Percentiles rank a stretch among this genome's conserved stretches.
These are phyloP conservation scores for Saccharomycopsis selenospora DNA, from an alignment of 805 yeast species.

Conservation along the genomic window DNA sequence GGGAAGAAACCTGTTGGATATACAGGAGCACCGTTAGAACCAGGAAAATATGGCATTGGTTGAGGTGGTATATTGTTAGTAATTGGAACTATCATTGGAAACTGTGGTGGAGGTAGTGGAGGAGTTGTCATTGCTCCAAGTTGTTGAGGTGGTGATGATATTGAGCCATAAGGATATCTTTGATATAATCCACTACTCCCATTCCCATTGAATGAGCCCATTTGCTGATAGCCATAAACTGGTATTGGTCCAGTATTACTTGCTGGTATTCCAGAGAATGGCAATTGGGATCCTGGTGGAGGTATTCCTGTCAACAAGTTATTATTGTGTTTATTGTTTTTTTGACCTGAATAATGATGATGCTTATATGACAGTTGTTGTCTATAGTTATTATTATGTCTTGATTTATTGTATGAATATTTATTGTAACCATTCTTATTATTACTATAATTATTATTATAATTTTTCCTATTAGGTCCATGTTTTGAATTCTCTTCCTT, in stretches of 20 bases:
- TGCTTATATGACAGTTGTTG: not conserved
- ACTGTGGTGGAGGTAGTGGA: too few relatives aligned
- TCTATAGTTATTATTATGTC: not conserved
- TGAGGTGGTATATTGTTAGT: too few relatives aligned
- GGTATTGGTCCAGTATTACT: not conserved
- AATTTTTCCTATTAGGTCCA: not conserved
- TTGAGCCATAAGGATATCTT: too few relatives aligned
- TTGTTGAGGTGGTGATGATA: not conserved
- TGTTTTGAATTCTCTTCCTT: not conserved
- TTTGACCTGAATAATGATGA: not conserved
- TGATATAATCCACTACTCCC: too few relatives aligned
- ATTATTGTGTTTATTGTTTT: not conserved
- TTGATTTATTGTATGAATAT: not conserved
- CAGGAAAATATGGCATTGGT: too few relatives aligned
- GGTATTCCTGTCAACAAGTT: not conserved
- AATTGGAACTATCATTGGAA: too few relatives aligned
- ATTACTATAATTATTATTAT: not conserved
- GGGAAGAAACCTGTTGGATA: not conserved
- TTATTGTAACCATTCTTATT: not conserved
- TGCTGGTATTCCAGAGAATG: conserved; percentile 1
- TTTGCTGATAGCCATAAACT: not conserved
- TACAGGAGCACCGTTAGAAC: too few relatives aligned
- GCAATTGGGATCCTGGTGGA: not conserved
- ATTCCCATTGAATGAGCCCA: not conserved
- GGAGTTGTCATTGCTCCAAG: not conserved